Evolutionary conservation across 495 filamentous ascomycete species (phyloP), one percentile per base, ranked within the genome.

Genomic region (Talaromyces thailandensis): DNA sequence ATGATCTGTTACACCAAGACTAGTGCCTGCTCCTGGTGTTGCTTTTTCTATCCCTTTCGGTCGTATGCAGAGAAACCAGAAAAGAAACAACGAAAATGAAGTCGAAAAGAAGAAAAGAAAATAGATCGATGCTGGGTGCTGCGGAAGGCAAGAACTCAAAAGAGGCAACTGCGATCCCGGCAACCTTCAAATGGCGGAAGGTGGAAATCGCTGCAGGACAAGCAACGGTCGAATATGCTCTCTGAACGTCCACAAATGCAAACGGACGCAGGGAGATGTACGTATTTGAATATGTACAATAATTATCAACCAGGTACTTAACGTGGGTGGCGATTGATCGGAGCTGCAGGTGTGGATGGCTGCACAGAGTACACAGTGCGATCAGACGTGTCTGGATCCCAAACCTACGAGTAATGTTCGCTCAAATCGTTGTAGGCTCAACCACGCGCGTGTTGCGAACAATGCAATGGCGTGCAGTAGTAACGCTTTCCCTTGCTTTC

Each of bases 1-100:
- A 21, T 18, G n/a, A 7, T 48, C 43, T 21, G 43, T 48, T 48
- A 21, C 43, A 48, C 43, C n/a, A 7, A 48, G 43, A 48, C 43
- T 21, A 12, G 2, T 48, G 16, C 6, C 43, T 48, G 35, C 35
- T 18, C 43, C 21, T 48, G n/a, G 9, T 48, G 43, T 21, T 48
- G 43, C 18, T 21, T 48, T 48, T 48, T 48, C 43, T 48, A 4
- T 48, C 18, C 43, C 21, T 21, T 48, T 48, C 18, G 12, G 43
- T 48, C 23, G 51, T 26, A 55, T 57, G 29, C n/a, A 57, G 29
- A 57, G 29, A 57, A 57, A 35, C n/a, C 18, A 35, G 55, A 57
- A 35, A 32, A 35, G 26, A 57, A 24, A 12, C 26, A 23, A 35
- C n/a, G 29, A 57, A 56, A 21, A 56, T 21, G 24, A 56, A 21